These are phyloP conservation scores for Phytophthora lateralis DNA, from an alignment of 352 stramenopile species.

Conservation along the genomic window DNA sequence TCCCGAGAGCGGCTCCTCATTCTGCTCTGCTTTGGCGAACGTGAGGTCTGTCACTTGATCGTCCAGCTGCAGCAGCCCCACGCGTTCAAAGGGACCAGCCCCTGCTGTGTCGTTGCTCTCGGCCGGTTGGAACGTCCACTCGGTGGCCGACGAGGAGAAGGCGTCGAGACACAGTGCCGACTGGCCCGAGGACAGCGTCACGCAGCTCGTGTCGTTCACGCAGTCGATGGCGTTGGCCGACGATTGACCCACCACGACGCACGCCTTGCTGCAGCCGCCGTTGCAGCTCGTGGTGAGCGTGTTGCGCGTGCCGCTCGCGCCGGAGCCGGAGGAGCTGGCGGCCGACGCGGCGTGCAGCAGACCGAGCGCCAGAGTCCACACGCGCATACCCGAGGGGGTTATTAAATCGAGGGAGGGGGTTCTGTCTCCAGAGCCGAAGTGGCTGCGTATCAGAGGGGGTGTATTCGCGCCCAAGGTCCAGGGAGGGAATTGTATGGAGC, in stretches of 20 bases:
- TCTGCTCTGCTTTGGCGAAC: conserved; percentile 46
- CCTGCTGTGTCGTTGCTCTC: conserved; percentile 55
- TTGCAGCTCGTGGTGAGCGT: conserved; percentile 82
- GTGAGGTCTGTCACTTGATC: conserved; percentile 54
- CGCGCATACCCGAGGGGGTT: conserved; percentile 15
- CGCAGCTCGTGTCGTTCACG: conserved; percentile 73
- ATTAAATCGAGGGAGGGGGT: not conserved
- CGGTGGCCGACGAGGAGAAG: conserved; percentile 40
- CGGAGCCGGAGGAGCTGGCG: conserved; percentile 19
- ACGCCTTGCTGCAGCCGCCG: conserved; percentile 68
- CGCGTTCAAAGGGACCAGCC: conserved; percentile 66
- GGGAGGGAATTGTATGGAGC: not conserved
- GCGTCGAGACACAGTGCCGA: conserved; percentile 68
- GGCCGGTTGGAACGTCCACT: conserved; percentile 64
- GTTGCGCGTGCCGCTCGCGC: conserved; percentile 47
- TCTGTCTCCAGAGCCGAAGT: not conserved
- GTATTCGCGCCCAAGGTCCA: too few species aligned
- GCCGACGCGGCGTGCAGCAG: conserved; percentile 6
- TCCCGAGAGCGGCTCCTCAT: conserved; percentile 41
- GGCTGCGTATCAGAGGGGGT: conserved; percentile 13
- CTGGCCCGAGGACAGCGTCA: conserved; percentile 69
- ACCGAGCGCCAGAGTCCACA: conserved; percentile 19
- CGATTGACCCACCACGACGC: conserved; percentile 67
- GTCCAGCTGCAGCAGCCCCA: conserved; percentile 69
- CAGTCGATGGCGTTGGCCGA: conserved; percentile 70